Conservation (phyloP, 768 basidiomycete genomes). For the Lactarius indigo region DNA sequence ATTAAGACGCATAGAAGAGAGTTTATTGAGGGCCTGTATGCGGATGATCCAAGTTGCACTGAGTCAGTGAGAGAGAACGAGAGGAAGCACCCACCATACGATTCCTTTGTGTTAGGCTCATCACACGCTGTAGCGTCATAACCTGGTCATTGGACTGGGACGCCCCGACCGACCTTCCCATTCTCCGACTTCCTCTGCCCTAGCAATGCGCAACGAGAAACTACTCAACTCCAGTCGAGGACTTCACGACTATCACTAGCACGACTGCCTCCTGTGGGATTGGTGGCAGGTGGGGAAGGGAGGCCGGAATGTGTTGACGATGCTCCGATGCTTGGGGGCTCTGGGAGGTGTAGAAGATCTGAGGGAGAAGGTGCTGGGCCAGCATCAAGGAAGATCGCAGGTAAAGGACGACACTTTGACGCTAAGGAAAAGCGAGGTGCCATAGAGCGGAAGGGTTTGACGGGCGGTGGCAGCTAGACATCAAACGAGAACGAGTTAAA, state of each 20-base stretch:
- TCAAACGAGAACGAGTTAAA: conserved; percentile 18
- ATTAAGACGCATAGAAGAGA: conserved; percentile 53
- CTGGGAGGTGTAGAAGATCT: conserved; percentile 46
- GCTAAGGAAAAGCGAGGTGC: conserved; percentile 45
- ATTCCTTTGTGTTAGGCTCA: conserved; percentile 68
- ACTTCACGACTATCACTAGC: conserved; percentile 35
- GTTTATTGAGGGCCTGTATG: conserved; percentile 39
- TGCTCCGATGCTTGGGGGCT: conserved; percentile 59
- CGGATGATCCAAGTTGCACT: conserved; percentile 7
- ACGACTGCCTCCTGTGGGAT: conserved; percentile 72
- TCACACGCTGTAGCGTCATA: conserved; percentile 61
- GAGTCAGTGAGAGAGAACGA: not conserved
- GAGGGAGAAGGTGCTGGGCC: conserved; percentile 34
- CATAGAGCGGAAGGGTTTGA: conserved; percentile 36
- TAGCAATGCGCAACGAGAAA: conserved; percentile 43
- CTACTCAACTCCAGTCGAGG: conserved; percentile 32
- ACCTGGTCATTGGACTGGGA: conserved; percentile 48
- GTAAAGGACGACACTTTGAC: conserved; percentile 52
- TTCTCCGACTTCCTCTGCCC: conserved; percentile 30
- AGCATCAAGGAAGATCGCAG: conserved; percentile 55
- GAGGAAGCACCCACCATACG: conserved; percentile 52
- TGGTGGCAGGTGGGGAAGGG: conserved; percentile 82
- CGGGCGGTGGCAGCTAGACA: conserved; percentile 19
- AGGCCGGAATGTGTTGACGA: conserved; percentile 59
- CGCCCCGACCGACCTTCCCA: conserved; percentile 30